Evolutionary conservation across 371 early-diverging fungal species (phyloP).

Genomic region (Mucor mucedo): DNA sequence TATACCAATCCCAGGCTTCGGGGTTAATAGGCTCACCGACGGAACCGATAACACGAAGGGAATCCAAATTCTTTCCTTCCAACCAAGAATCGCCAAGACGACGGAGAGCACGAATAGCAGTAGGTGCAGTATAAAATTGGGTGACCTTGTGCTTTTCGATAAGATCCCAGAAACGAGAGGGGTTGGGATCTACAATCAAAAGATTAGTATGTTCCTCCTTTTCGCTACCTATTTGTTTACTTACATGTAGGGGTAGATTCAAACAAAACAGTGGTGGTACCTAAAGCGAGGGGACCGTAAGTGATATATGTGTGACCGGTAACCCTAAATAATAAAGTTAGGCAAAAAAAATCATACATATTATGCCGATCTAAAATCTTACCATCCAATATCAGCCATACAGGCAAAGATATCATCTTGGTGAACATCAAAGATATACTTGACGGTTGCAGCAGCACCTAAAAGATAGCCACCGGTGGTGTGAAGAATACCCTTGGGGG

Average conservation of each 20-base stretch:
- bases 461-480: slow-evolving; percentile 95
- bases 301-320: slow-evolving; percentile 74
- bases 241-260: slow-evolving; percentile 81
- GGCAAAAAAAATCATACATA: not conserved
- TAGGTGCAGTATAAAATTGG: slow-evolving; percentile 98
- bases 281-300: slow-evolving; percentile 92
- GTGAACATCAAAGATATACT: slow-evolving; percentile 91
- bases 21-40: slow-evolving; percentile 99
- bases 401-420: slow-evolving; percentile 83
- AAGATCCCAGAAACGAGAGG: slow-evolving; percentile 81
- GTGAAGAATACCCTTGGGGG: slow-evolving; percentile 93
- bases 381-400: slow-evolving; percentile 85
- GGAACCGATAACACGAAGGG: slow-evolving; percentile 90
- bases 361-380: slow-evolving; percentile 40
- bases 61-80: slow-evolving; percentile 70
- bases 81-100: slow-evolving; percentile 84
- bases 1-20: slow-evolving; percentile 97
- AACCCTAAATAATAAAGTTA: not conserved
- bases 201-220: not conserved
- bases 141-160: slow-evolving; percentile 90
- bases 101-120: slow-evolving; percentile 94
- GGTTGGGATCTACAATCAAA: slow-evolving; percentile 63
- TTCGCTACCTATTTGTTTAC: not conserved
- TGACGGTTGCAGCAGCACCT: slow-evolving; percentile 84
- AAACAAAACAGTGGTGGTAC: slow-evolving; percentile 92